A percentile compares a stretch with the other conserved stretches of the same genome.
Evolutionary conservation across 768 basidiomycete genomes (phyloP).

Genomic region (Leccinum fibrillosum): DNA sequence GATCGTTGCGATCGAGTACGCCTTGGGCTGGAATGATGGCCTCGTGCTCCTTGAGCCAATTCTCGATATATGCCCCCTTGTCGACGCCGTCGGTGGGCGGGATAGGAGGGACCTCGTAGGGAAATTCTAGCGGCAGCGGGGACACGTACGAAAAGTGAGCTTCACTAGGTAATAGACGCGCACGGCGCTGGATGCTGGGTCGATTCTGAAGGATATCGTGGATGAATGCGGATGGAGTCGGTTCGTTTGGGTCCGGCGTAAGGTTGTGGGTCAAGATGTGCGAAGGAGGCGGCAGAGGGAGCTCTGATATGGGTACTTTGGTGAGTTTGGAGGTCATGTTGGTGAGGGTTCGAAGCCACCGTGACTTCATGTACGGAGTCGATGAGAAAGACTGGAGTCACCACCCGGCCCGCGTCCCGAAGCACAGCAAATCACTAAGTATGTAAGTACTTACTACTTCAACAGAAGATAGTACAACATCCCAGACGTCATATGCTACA

Average conservation of each 20-base stretch:
- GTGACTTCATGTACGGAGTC: background rate
- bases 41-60: constrained; percentile 71
- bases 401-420: background rate
- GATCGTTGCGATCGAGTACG: background rate
- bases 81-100: constrained; percentile 48
- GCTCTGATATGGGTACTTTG: constrained; percentile 40
- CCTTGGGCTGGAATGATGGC: constrained; percentile 35
- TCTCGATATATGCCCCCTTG: constrained; percentile 65
- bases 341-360: constrained; percentile 5
- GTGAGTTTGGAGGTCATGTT: constrained; percentile 18
- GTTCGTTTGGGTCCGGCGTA: constrained; percentile 60
- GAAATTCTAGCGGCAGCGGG: constrained; percentile 81
- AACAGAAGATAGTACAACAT: background rate
- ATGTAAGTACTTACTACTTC: background rate
- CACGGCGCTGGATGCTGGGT: constrained; percentile 70
- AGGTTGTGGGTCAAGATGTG: constrained; percentile 41
- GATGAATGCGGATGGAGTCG: constrained; percentile 50
- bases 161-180: constrained; percentile 52
- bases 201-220: constrained; percentile 42
- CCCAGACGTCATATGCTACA: background rate
- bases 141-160: constrained; percentile 80
- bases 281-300: constrained; percentile 44
- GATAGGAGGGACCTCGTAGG: constrained; percentile 65
- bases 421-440: background rate
- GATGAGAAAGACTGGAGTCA: background rate